phyloP scores from a whole-genome alignment of 225 moss, liverwort and hornwort genomes.

The Neckera pumila region DNA sequence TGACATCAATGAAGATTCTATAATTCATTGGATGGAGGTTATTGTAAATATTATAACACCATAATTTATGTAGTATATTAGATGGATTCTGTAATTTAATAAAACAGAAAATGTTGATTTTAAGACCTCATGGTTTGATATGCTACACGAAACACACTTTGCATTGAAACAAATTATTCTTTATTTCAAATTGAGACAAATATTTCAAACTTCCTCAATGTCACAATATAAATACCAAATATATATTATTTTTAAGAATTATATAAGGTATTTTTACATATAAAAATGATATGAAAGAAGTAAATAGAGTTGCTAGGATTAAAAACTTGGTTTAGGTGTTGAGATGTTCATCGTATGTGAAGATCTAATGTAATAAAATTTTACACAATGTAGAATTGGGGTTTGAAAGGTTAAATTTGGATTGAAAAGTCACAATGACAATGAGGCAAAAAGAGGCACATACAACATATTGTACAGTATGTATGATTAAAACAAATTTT shows the following conservation, averaged over 20 bases:
- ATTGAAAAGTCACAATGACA: not conserved
- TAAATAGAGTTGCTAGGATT: rapidly evolving
- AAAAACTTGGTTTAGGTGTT: not conserved
- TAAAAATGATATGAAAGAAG: not conserved
- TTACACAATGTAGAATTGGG: not conserved
- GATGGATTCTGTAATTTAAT: not conserved
- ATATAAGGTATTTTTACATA: not conserved
- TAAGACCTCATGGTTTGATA: not conserved
- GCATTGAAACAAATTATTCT: not conserved
- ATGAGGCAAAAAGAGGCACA: no score
- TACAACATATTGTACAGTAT: no score
- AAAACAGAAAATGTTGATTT: not conserved
- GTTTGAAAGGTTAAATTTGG: not conserved
- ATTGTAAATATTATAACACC: not conserved
- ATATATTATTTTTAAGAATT: not conserved
- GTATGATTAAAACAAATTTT: no score
- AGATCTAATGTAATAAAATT: no score
- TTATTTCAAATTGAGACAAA: not conserved
- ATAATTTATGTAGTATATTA: no score
- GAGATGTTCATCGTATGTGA: no score
- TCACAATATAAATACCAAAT: not conserved
- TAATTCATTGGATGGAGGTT: no score
- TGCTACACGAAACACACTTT: not conserved
- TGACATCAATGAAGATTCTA: not conserved
- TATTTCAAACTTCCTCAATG: not conserved